Base-by-base conservation (phyloP, 257 asterid species). In the Solanum ossicruentum region DNA sequence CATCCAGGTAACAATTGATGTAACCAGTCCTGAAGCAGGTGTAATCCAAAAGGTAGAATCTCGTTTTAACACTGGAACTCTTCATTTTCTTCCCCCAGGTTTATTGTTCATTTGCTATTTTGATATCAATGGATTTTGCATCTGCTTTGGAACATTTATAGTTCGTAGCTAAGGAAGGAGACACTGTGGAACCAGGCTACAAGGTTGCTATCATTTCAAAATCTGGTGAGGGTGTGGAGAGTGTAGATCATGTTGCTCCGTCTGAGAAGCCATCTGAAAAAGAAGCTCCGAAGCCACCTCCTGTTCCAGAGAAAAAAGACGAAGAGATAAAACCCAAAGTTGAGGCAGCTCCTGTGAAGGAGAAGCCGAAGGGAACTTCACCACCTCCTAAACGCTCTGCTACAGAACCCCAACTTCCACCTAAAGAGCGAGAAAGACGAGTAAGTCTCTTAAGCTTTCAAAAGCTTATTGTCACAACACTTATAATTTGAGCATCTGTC, bases 11-110 rank as follows among this genome's bases (percentile, higher is more conserved):
- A 95, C 99, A 52, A 97, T 97, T 87, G 99, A 97, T 92, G 99
- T 97, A 84, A 89, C 92, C 84, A 95, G 99, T 88, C 99, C 99
- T 87, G 98, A 94, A 92, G 97, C 99, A n/a, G 99, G 99, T 83
- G 95, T 97, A 52, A 94, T 97, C 89, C 93, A 94, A 86, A 85
- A 97, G 99, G 99, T 97, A 84, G 43, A 66, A 26, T 69, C 23
- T 56, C 49, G 41, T 87, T 39, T 83, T 12, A 75, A 75, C 45
- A 21, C 17, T 26, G 13, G 26, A 26, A 15, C 26, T 26, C 49
- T 10, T 78, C 82, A 5, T 83, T 16, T 67, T 69, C 52, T 66
- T 36, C 13, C 51, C 51, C 54, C 67, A 7, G 65, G 56, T 67
- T 69, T 65, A 55, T 32, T 51, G 7, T 83, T 16, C 23, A 51